A percentile compares a stretch with the other conserved stretches of the same genome.
phyloP scores from a whole-genome alignment of 169 alveolate genomes.

The Pseudocohnilembus persalinus region DNA sequence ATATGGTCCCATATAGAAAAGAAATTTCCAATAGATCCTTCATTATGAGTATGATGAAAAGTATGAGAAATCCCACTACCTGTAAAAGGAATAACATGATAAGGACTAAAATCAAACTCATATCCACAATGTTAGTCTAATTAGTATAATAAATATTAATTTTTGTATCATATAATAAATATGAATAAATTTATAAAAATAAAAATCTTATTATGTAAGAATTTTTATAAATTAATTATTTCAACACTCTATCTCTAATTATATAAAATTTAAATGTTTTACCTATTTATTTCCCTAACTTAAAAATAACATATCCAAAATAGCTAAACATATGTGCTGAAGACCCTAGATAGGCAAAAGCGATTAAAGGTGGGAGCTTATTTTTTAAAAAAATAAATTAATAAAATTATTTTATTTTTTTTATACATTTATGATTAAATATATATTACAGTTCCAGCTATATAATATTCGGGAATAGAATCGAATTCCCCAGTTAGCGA shows the following conservation, averaged over 20 bases:
- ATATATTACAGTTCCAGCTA: too few species aligned
- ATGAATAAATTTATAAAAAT: background rate
- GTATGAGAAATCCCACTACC: constrained; percentile 38
- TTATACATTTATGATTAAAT: too few species aligned
- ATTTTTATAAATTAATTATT: background rate
- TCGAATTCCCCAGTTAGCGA: background rate
- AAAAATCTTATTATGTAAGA: background rate
- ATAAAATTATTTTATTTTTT: too few species aligned
- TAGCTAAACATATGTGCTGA: background rate
- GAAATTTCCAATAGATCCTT: constrained; percentile 42
- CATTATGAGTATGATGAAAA: constrained; percentile 57
- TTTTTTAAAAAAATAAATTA: constrained; percentile 9
- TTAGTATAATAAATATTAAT: constrained; percentile 46
- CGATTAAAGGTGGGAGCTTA: background rate
- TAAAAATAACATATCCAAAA: background rate
- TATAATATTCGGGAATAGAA: constrained; percentile 11
- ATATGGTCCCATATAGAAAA: constrained; percentile 46
- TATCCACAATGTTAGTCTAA: constrained; percentile 25
- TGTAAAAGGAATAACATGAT: constrained; percentile 33
- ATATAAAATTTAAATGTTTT: too few species aligned
- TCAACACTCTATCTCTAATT: too few species aligned
- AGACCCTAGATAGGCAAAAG: constrained; percentile 6
- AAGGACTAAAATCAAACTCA: constrained; percentile 39
- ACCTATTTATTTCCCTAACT: too few species aligned
- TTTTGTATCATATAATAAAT: constrained; percentile 7